Conservation (phyloP, 768 basidiomycete genomes). For the Rhodotorula graminis region DNA sequence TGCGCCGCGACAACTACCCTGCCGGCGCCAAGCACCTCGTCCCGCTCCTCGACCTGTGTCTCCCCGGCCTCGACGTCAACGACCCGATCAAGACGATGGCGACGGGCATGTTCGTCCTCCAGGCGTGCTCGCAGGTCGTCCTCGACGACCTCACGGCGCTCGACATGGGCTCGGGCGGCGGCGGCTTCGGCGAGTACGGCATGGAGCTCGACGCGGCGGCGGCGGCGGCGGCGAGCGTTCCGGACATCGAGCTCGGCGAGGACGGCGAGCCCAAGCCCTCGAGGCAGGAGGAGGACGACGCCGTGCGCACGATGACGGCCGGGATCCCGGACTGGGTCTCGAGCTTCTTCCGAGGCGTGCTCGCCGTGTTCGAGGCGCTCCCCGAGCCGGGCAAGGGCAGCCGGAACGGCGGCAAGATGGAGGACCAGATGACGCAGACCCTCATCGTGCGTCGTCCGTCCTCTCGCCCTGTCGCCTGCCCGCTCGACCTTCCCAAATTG, state of each 20-base stretch:
- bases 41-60: constrained; percentile 69
- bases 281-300: constrained; percentile 64
- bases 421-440: constrained; percentile 47
- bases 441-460: constrained; percentile 39
- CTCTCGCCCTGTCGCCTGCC: not conserved
- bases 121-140: constrained; percentile 37
- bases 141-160: constrained; percentile 42
- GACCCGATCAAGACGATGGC: constrained; percentile 47
- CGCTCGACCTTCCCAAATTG: not conserved
- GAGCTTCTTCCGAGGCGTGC: constrained; percentile 71
- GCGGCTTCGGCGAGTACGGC: constrained; percentile 21
- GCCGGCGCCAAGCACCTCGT: constrained; percentile 75
- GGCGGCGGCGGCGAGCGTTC: not conserved
- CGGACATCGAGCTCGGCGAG: constrained; percentile 28
- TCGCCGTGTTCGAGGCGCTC: constrained; percentile 74
- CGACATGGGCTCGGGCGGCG: constrained; percentile 23
- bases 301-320: constrained; percentile 66
- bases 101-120: constrained; percentile 42
- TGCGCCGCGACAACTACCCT: constrained; percentile 73
- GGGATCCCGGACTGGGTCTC: constrained; percentile 77
- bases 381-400: constrained; percentile 73
- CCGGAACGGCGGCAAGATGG: constrained; percentile 56
- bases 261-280: constrained; percentile 49
- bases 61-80: constrained; percentile 77
- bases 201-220: constrained; percentile 4